phyloP scores from a whole-genome alignment of 768 basidiomycete species.

The Naematelia encephala region DNA sequence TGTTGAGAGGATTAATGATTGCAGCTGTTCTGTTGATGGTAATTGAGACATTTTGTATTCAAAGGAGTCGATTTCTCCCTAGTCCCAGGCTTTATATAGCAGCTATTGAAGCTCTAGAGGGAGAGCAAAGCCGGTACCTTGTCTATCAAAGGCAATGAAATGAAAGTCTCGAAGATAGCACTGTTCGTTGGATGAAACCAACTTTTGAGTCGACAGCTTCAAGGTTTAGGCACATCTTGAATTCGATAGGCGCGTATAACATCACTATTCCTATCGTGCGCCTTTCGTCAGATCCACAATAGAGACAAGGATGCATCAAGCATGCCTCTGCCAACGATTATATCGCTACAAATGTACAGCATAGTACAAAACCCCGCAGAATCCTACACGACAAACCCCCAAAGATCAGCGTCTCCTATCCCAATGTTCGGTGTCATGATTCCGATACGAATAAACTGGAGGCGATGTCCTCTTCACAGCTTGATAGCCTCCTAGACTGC shows the following conservation, averaged over 20 bases:
- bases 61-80: too few relatives aligned
- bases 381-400: too few relatives aligned
- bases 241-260: not conserved
- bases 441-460: not conserved
- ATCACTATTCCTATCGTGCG: not conserved
- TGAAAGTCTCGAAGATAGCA: too few relatives aligned
- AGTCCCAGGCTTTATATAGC: too few relatives aligned
- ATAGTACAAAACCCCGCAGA: not conserved
- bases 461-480: not conserved
- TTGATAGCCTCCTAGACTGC: not conserved
- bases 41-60: conserved; percentile 7
- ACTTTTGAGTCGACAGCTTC: not conserved
- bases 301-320: not conserved
- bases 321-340: not conserved
- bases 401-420: not conserved
- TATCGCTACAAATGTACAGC: not conserved
- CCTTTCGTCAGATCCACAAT: not conserved
- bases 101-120: too few relatives aligned
- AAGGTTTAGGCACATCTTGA: not conserved
- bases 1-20: conserved; percentile 72
- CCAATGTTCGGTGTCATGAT: not conserved
- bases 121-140: too few relatives aligned
- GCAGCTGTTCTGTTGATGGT: conserved; percentile 59
- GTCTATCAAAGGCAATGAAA: too few relatives aligned
- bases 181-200: not conserved